Evolutionary conservation across 2,329 filamentous ascomycete species (phyloP).

Genomic region (Fusarium ambrosium): DNA sequence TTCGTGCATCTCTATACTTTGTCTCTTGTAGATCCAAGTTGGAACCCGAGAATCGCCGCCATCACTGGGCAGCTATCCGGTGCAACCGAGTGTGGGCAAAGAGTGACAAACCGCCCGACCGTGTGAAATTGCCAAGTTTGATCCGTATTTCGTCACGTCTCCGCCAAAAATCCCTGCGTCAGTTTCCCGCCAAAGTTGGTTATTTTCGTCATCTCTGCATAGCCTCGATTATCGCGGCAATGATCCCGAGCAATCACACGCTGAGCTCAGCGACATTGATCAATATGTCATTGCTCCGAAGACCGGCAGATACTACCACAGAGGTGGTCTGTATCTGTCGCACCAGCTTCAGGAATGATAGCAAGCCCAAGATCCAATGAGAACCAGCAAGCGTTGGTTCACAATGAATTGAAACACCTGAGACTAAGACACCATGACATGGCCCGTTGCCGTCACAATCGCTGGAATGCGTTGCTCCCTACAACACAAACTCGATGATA

Average conservation of each 20-base stretch:
- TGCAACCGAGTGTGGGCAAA: constrained; percentile 22
- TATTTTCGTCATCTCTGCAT: constrained; percentile 23
- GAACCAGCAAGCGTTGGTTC: constrained; percentile 37
- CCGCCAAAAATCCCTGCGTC: constrained; percentile 20
- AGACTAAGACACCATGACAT: constrained; percentile 41
- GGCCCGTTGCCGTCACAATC: constrained; percentile 36
- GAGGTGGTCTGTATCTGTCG: neutral
- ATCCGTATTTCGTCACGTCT: constrained; percentile 26
- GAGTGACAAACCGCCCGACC: constrained; percentile 11
- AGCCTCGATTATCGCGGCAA: constrained; percentile 14
- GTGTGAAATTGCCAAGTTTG: constrained; percentile 9
- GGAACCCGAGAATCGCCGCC: constrained; percentile 7
- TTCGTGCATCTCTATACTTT: neutral
- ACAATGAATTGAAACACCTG: constrained; percentile 5
- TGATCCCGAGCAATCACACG: constrained; percentile 8
- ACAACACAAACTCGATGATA: constrained; percentile 34
- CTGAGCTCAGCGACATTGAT: constrained; percentile 18
- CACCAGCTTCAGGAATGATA: constrained; percentile 34
- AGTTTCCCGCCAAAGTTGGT: constrained; percentile 4
- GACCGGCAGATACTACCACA: constrained; percentile 4
- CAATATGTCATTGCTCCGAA: constrained; percentile 12
- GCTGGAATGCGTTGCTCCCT: constrained; percentile 53
- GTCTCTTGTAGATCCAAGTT: constrained; percentile 7
- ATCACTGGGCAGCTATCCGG: constrained; percentile 12
- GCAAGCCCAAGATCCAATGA: constrained; percentile 4